Evolutionary conservation across 768 basidiomycete genomes (phyloP).

Genomic region (Tylopilus sp.): DNA sequence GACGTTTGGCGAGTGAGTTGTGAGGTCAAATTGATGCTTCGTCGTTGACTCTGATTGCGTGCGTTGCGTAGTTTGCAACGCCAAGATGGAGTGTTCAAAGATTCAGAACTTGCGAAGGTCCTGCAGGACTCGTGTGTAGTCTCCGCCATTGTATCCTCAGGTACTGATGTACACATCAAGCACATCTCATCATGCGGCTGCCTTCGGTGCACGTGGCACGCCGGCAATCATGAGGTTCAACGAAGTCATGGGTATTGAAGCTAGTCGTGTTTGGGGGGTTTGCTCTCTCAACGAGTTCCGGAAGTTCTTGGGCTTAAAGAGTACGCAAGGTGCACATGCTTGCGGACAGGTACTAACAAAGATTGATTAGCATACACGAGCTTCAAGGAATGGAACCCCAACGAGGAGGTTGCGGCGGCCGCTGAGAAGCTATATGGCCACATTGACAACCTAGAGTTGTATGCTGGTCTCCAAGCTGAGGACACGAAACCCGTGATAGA

Average conservation of each 20-base stretch:
- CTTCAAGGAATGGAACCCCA: constrained; percentile 81
- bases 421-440: constrained; percentile 78
- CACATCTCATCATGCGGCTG: constrained; percentile 66
- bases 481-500: constrained; percentile 69
- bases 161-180: constrained; percentile 31
- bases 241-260: constrained; percentile 83
- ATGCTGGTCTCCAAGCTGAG: constrained; percentile 78
- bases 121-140: constrained; percentile 62
- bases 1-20: constrained; percentile 59
- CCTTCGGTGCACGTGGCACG: constrained; percentile 75
- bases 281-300: constrained; percentile 85
- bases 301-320: constrained; percentile 74
- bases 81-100: constrained; percentile 60
- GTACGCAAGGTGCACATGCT: constrained; percentile 35
- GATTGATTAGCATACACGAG: constrained; percentile 50
- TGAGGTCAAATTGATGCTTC: neutral
- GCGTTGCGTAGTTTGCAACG: constrained; percentile 49
- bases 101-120: constrained; percentile 64
- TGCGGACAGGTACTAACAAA: neutral
- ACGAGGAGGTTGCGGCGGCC: constrained; percentile 61
- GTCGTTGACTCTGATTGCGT: constrained; percentile 4
- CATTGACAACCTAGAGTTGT: constrained; percentile 76
- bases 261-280: constrained; percentile 73
- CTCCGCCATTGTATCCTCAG: neutral
- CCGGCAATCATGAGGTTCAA: constrained; percentile 72